Evolutionary conservation across 768 basidiomycete species (phyloP).

Genomic region (Saitozyma sp.): DNA sequence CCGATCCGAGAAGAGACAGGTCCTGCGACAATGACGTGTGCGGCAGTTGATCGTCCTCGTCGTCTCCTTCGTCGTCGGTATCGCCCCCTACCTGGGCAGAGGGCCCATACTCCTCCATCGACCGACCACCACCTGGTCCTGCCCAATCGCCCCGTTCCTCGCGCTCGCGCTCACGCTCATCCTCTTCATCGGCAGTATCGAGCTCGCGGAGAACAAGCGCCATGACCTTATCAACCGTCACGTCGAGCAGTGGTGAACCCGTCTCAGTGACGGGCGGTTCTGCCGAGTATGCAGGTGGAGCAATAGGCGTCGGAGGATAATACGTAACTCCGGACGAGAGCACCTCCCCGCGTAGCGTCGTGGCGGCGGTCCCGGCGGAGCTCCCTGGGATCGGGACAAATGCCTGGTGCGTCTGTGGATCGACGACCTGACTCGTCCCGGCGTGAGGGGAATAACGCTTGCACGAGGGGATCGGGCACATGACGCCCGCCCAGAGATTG

Average conservation of each 20-base stretch:
- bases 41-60: too few species aligned
- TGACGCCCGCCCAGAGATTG: conserved; percentile 38
- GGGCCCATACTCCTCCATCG: neutral
- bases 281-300: conserved; percentile 28
- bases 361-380: too few species aligned
- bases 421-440: conserved; percentile 6
- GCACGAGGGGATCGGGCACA: conserved; percentile 49
- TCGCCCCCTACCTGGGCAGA: neutral
- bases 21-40: neutral
- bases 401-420: neutral
- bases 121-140: neutral
- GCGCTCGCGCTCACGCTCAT: neutral
- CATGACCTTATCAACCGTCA: conserved; percentile 43
- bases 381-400: too few species aligned
- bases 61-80: neutral
- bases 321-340: conserved; percentile 35
- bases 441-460: conserved; percentile 40
- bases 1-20: neutral
- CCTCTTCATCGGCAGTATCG: neutral
- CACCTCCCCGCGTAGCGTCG: neutral
- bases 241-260: conserved; percentile 37
- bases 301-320: conserved; percentile 33
- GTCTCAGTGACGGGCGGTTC: conserved; percentile 14
- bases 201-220: conserved; percentile 40
- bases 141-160: too few species aligned